Base-by-base conservation (phyloP, 345 rosid species). In the Arabis alpina region DNA sequence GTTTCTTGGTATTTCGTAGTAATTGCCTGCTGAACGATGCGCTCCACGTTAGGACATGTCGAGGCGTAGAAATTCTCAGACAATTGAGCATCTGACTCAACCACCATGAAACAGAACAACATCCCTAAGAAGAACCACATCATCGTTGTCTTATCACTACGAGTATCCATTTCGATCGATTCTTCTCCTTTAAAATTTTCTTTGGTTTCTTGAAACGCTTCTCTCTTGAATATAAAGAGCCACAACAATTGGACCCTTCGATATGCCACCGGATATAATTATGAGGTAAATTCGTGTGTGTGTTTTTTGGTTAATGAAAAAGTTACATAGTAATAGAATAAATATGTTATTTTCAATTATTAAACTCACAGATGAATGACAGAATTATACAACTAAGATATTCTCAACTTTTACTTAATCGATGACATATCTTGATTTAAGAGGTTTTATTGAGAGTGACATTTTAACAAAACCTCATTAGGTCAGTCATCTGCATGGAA, bases 21-120 rank as follows among this genome's bases (percentile, higher is more conserved):
- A 9, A 91, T 91, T 14, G 53, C 86, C 61, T 88, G 87, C 10
- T 56, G 65, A 28, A 91, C 97, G 27, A 89, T 77, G 24, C 66
- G 43, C 68, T 94, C 95, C 40, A 91, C 84, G 79, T 70, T 85
- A 2, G 95, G 86, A 51, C 97, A 91, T 11, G 71, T 83, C 1
- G 50, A 28, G 24, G 66, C 28, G 66, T 91, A 89, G 82, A 86
- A 94, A 36, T 84, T 80, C 68, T 83, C 88, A 2, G 32, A 32
- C 47, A 94, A 59, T 14, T 83, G 79, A 25, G 79, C 91, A 44
- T 84, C 77, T 5, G 76, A 59, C 47, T 79, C 58, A 37, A 14
- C n/a, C 56, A 57, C 45, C 71, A 64, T 56, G 48, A 7, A 12
- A 47, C 83, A 30, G 4, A 81, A 24, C 47, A 79, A 4, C 44